Evolutionary conservation across 2,329 filamentous ascomycete genomes (phyloP), one percentile per base, ranked within the genome.

Genomic region (Paracoccidioides brasiliensis): DNA sequence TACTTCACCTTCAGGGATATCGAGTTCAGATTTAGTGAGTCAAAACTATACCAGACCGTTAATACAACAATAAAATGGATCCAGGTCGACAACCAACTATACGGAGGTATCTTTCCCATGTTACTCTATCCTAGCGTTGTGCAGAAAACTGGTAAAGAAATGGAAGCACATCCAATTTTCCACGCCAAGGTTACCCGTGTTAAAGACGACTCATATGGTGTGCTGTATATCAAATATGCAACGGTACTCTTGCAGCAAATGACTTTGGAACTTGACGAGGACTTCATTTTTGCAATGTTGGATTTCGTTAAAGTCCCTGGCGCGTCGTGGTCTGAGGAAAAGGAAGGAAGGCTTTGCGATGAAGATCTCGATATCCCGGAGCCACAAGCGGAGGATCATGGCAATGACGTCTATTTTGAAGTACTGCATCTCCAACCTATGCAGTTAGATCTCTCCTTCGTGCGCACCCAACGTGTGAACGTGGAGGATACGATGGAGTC

Each of bases 221-320:
- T 98, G 28, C 76, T 96, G 8, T 98, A 98, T 72, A 90, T 98
- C 78, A 98, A 98, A 70, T 98, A 98, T 70, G 91, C 93, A 28
- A 95, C 91, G 0, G 72, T 98, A 48, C 76, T 98, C 37, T 76
- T 98, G 48, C 93, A 98, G 70, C 90, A 98, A 70, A 96, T 98
- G 90, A 98, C 93, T 0, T 78, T 98, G 2, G 93, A 98, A 64
- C 83, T 98, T 51, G 93, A 98, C 61, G 93, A 98, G 65, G 93
- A 98, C 68, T 98, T 98, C 72, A 90, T 98, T 56, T 95, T 95
- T 69, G 90, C 93, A 0, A 80, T 98, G 59, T 76, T 98, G 1
- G 94, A 98, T 69, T 98, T 96, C 67, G 85, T 88, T 38, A 95
- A 95, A 71, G 85, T 95, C 0, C 90, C 89, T 2, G 91, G 91